Base-by-base conservation (phyloP, 192 early-diverging fungal genomes). In the Linnemannia elongata region DNA sequence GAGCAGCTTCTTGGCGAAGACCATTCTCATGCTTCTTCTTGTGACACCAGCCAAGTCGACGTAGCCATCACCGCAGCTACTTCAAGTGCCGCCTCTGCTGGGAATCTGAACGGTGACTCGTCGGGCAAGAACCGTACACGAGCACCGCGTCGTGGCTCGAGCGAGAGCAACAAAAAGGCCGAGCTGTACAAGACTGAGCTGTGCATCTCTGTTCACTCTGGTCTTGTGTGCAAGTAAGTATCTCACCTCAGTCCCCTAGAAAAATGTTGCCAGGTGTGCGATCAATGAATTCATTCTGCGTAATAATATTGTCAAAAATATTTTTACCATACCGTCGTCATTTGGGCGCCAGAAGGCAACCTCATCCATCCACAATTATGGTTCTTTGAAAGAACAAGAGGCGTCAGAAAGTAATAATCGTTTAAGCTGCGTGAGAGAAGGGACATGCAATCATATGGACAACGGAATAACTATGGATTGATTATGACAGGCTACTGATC, bases 141-240 rank as follows among this genome's bases (percentile, higher is more conserved):
- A 18, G 69, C 55, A 35, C 57, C 6, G 9, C 42, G 70, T 2
- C 76, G 80, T 24, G 71, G 85, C 9, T 69, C 76, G 1, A 70
- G 75, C 55, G 85, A 87, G 17, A 47, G 15, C 4, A 66, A 70
- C 66, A 71, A 76, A 0, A 87, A 87, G 66, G 66, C 75, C 15
- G 82, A 84, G 52, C 68, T 89, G 41, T 89, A 89, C 52, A 89
- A 89, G 39, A 89, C 89, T 1, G 89, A 89, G 69, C 75, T 89
- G 13, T 89, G 89, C 72, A 73, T 88, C 36, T 88, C 89, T 63
- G 47, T 89, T 6, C 77, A 57, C 79, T 66, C 75, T 41, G 88
- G 82, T 2, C 18, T 71, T 1, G 68, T 77, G 52, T 93, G 93
- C 91, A 93, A 89, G 91, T 93, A 93, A 88, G 90, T 84, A 36